Evolutionary conservation across 1,284 basidiomycete species (phyloP), one percentile per base, ranked within the genome.

Genomic region (Ceratobasidium sp.): DNA sequence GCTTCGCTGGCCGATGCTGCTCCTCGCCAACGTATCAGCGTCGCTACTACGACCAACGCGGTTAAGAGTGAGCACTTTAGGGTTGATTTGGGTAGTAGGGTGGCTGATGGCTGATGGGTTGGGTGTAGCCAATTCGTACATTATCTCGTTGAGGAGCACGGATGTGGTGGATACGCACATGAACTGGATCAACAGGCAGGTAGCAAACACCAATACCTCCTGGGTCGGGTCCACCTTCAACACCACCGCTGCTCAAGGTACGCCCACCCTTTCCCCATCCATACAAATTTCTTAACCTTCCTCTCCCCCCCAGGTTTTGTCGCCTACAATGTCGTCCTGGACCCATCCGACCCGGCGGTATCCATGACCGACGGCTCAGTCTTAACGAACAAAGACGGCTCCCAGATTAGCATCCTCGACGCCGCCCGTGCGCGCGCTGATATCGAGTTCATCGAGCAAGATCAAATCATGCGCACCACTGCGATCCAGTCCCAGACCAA

Each of bases 401-500:
- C 67, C 3, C 24, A 22, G 6, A 71, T 71, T 29, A 59, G 54
- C 15, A 71, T 71, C 48, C 67, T 71, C 67, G 67, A 71, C 6
- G 67, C 67, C 29, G 67, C 67, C 2, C 53, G 56, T 19, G 67
- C 54, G 1, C 67, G 67, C 15, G 47, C 67, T 11, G 67, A 71
- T 57, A 71, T 71, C 41, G 67, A 71, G 56, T 71, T 71, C 33
- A 71, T 71, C 56, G 67, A 71, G 67, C 54, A 57, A 54, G 67
- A 71, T 33, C 67, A 71, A 27, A 27, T 71, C 31, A 59, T 71
- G 53, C 36, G 29, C 27, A 71, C 56, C 17, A 71, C 67, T 19
- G 67, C 67, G 17, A 19, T 60, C 15, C 36, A 71, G 66, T 51
- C 41, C 14, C 67, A 71, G 66, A 73, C 36, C 36, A 73, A 69